phyloP scores from a whole-genome alignment of 2,329 filamentous ascomycete genomes.

The Rhinocladiella similis region DNA sequence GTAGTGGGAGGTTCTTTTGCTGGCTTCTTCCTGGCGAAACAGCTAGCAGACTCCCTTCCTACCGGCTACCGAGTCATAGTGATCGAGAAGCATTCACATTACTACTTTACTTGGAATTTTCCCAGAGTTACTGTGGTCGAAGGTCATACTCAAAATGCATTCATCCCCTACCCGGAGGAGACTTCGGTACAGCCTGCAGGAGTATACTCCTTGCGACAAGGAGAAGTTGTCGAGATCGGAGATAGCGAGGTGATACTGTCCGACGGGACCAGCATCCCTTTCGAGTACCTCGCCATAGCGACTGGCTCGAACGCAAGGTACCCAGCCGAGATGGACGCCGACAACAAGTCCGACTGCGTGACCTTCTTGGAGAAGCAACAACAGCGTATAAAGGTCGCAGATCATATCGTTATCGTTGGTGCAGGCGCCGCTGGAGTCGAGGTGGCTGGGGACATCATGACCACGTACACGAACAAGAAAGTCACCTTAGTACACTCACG shows the following conservation, averaged over 20 bases:
- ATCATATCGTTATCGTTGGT: constrained; percentile 48
- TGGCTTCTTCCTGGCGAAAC: constrained; percentile 51
- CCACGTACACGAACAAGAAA: constrained; percentile 48
- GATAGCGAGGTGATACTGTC: constrained; percentile 42
- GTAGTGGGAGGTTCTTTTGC: constrained; percentile 59
- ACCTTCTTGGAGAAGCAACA: constrained; percentile 21
- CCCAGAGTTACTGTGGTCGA: constrained; percentile 59
- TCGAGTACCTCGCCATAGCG: constrained; percentile 57
- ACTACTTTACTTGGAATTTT: constrained; percentile 61
- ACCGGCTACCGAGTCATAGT: constrained; percentile 54
- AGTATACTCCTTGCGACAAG: constrained; percentile 43
- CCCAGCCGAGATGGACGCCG: constrained; percentile 3
- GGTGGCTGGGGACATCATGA: constrained; percentile 52
- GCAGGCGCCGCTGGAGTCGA: constrained; percentile 54
- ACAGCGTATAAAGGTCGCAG: constrained; percentile 43
- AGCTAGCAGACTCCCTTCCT: constrained; percentile 50
- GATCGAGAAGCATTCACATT: constrained; percentile 61
- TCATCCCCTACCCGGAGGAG: constrained; percentile 58
- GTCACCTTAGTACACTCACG: constrained; percentile 52
- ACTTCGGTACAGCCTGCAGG: constrained; percentile 39
- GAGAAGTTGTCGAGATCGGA: constrained; percentile 42
- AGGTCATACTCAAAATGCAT: constrained; percentile 58
- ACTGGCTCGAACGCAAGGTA: constrained; percentile 48
- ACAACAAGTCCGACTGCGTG: constrained; percentile 17
- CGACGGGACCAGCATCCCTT: constrained; percentile 49